Conservation (phyloP, 2,329 filamentous ascomycete genomes). For the Colletotrichum tropicale region DNA sequence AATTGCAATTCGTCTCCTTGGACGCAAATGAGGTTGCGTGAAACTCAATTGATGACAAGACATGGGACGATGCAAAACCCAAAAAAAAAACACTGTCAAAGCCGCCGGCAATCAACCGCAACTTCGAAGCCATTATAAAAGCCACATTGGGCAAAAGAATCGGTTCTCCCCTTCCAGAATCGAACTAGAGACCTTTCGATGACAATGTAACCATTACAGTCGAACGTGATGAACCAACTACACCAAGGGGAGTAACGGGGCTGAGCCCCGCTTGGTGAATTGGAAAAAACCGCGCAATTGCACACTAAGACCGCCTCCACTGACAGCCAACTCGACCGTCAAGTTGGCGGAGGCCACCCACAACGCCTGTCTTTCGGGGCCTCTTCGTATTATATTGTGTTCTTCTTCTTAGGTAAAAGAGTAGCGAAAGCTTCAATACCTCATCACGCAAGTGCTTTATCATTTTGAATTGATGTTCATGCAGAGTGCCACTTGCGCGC, state of each 20-base stretch:
- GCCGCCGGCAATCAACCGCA: background rate
- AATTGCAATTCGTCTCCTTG: background rate
- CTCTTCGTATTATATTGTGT: background rate
- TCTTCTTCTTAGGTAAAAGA: background rate
- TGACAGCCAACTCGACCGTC: background rate
- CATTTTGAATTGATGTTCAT: background rate
- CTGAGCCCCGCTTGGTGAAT: background rate
- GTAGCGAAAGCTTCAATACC: background rate
- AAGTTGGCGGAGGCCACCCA: accelerated
- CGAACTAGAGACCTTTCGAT: slow-evolving; percentile 16
- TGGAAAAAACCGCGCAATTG: accelerated
- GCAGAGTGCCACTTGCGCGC: background rate
- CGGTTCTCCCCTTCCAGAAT: slow-evolving; percentile 9
- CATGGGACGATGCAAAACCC: background rate
- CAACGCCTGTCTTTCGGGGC: background rate
- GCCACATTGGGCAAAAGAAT: background rate
- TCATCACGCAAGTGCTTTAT: background rate
- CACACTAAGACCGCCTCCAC: background rate
- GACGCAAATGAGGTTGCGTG: background rate
- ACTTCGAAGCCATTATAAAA: background rate
- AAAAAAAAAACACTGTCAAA: background rate
- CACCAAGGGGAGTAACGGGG: background rate
- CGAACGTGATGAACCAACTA: background rate
- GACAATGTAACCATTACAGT: background rate
- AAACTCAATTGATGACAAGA: background rate